Conservation (phyloP, 2,329 filamentous ascomycete species). For the Aspergillus novoparasiticus region DNA sequence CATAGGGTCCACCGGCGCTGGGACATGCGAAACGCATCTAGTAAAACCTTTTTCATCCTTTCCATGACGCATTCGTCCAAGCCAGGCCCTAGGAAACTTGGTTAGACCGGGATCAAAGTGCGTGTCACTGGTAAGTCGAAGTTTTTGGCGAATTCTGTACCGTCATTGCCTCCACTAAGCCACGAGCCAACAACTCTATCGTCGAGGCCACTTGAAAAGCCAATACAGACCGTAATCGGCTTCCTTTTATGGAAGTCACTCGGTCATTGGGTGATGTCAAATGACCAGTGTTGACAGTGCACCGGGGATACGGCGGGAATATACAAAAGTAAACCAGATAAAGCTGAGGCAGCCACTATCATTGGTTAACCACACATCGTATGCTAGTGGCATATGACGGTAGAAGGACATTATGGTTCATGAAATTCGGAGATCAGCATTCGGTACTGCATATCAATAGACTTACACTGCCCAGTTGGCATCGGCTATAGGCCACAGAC, state of each 20-base stretch:
- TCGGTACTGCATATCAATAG: neutral
- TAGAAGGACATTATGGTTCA: neutral
- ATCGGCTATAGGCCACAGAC: neutral
- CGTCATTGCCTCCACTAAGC: neutral
- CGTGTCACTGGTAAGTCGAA: neutral
- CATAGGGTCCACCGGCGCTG: neutral
- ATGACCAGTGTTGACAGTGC: neutral
- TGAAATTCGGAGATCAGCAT: neutral
- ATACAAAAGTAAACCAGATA: neutral
- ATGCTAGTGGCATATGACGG: neutral
- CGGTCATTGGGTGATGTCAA: neutral
- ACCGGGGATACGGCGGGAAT: neutral
- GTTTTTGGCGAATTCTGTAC: neutral
- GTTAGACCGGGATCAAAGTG: neutral
- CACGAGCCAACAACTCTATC: neutral
- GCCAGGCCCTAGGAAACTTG: neutral
- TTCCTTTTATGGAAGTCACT: neutral
- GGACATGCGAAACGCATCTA: neutral
- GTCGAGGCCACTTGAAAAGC: neutral
- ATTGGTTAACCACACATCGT: neutral
- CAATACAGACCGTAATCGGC: neutral
- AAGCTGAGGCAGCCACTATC: neutral
- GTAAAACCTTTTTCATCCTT: neutral
- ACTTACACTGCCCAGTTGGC: neutral
- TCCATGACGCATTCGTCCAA: conserved; percentile 6